Conservation (phyloP, 371 early-diverging fungal genomes). For the Blakeslea trispora region DNA sequence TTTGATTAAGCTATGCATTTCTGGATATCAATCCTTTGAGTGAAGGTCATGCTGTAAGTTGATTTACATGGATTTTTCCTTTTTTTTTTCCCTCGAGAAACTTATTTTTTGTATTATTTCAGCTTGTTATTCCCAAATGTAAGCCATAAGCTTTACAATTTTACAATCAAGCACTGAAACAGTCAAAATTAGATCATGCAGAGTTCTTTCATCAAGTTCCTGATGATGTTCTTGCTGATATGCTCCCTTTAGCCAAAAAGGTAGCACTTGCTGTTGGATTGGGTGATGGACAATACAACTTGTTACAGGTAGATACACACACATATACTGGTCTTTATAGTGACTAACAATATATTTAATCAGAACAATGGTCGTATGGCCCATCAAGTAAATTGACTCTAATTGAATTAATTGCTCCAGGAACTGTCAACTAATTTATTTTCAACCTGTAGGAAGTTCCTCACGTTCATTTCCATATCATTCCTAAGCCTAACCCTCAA, state of each 20-base stretch:
- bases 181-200: conserved; percentile 72
- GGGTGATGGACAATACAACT: conserved; percentile 73
- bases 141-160: conserved; percentile 20
- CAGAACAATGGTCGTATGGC: conserved; percentile 79
- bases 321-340: not conserved
- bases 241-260: conserved; percentile 90
- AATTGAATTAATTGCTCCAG: conserved; percentile 13
- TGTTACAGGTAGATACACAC: conserved; percentile 71
- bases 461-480: conserved; percentile 93
- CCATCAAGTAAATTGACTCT: conserved; percentile 32
- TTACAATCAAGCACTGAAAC: not conserved
- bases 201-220: conserved; percentile 88
- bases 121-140: conserved; percentile 87
- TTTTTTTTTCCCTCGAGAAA: no score
- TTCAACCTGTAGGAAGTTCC: conserved; percentile 58
- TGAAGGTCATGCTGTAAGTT: conserved; percentile 77
- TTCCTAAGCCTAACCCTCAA: conserved; percentile 73
- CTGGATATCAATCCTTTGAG: conserved; percentile 80
- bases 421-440: not conserved
- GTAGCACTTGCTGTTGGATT: conserved; percentile 73
- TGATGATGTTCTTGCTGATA: conserved; percentile 81
- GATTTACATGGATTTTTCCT: not conserved
- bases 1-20: conserved; percentile 57
- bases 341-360: not conserved
- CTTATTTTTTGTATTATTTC: no score